Evolutionary conservation across 108 stramenopile species (phyloP).

Genomic region (Fragilaria crotonensis): DNA sequence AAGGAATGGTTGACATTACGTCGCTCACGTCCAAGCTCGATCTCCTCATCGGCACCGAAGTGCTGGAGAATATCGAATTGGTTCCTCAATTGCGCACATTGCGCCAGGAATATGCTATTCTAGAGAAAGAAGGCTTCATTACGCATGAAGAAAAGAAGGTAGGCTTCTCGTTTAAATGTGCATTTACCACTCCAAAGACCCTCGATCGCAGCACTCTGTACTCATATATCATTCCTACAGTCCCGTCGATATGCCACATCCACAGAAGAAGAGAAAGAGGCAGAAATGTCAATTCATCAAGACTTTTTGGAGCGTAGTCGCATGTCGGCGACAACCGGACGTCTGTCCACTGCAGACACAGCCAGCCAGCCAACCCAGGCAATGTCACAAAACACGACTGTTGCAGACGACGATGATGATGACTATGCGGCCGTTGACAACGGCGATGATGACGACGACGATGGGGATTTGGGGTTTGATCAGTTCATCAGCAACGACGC

Average conservation of each 20-base stretch:
- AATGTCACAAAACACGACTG: background rate
- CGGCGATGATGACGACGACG: slow-evolving; percentile 27
- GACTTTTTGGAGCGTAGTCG: slow-evolving; percentile 73
- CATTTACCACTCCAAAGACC: too few relatives aligned
- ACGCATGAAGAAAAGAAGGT: slow-evolving; percentile 7
- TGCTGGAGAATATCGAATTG: slow-evolving; percentile 43
- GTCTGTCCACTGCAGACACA: slow-evolving; percentile 1
- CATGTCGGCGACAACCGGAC: background rate
- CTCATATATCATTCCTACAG: slow-evolving; percentile 1
- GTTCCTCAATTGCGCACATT: slow-evolving; percentile 75
- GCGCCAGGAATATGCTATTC: slow-evolving; percentile 42
- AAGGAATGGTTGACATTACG: slow-evolving; percentile 55
- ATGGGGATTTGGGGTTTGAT: slow-evolving; percentile 16
- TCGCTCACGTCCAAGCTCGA: slow-evolving; percentile 40
- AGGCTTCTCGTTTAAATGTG: slow-evolving; percentile 6
- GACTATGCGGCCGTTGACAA: slow-evolving; percentile 18
- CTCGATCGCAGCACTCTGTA: too few relatives aligned
- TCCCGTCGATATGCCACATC: slow-evolving; percentile 33
- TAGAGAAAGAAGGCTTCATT: slow-evolving; percentile 64
- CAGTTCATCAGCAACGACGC: slow-evolving; percentile 27
- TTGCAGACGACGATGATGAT: slow-evolving; percentile 27
- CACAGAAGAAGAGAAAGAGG: slow-evolving; percentile 71
- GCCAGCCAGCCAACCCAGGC: background rate
- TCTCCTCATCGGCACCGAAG: slow-evolving; percentile 19
- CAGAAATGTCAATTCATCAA: slow-evolving; percentile 70